A percentile compares a stretch with the other conserved stretches of the same genome.
These are phyloP conservation scores for Phaffomyces thermotolerans DNA, from an alignment of 805 yeast species.

Conservation along the genomic window DNA sequence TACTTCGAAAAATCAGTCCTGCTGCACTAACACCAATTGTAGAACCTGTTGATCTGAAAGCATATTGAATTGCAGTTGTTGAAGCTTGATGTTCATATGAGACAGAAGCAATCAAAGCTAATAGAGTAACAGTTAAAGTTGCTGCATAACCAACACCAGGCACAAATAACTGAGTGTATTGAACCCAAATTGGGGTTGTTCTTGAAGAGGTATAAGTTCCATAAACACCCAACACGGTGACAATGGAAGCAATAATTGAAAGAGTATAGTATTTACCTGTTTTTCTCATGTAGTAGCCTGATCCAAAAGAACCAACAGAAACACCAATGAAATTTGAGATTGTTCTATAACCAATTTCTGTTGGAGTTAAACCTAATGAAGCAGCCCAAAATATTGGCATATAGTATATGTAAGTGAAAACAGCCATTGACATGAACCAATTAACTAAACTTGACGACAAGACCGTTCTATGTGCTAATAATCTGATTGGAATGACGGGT, in stretches of 20 bases:
- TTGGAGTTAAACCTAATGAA: conserved; percentile 44
- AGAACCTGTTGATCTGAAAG: conserved; percentile 82
- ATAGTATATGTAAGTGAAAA: conserved; percentile 56
- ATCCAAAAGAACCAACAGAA: conserved; percentile 55
- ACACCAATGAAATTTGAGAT: conserved; percentile 60
- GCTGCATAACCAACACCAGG: conserved; percentile 64
- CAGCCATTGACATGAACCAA: conserved; percentile 63
- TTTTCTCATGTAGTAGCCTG: conserved; percentile 59
- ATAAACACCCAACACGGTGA: conserved; percentile 41
- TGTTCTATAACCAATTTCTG: conserved; percentile 49
- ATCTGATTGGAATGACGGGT: conserved; percentile 56
- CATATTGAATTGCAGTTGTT: conserved; percentile 84
- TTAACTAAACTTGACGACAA: conserved; percentile 57
- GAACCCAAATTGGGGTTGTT: conserved; percentile 27
- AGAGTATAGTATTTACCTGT: conserved; percentile 59
- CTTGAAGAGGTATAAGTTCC: conserved; percentile 24
- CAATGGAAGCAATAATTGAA: conserved; percentile 33
- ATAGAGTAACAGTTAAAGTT: conserved; percentile 60
- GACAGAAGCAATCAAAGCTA: conserved; percentile 73
- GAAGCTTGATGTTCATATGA: conserved; percentile 67
- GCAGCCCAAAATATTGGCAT: conserved; percentile 62
- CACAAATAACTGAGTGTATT: conserved; percentile 38
- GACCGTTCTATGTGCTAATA: conserved; percentile 50
- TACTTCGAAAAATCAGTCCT: conserved; percentile 55
- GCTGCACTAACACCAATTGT: conserved; percentile 72